Evolutionary conservation across 208 protist species (phyloP).

Genomic region (Leishmania braziliensis): DNA sequence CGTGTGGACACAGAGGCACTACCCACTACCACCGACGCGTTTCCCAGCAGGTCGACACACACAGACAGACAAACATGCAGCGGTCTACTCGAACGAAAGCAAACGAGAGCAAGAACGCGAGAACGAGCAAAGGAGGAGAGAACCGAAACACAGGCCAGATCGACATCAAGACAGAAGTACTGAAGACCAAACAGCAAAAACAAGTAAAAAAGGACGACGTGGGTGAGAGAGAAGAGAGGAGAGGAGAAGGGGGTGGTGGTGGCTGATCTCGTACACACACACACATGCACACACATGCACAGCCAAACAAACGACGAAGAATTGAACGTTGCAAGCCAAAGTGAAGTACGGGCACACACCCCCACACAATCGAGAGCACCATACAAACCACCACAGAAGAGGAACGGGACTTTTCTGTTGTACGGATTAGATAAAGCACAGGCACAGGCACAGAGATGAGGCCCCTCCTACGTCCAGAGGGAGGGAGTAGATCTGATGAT

Average conservation of each 20-base stretch:
- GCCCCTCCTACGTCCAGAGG: not conserved
- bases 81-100: constrained; percentile 9
- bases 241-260: not conserved
- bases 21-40: not conserved
- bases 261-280: constrained; percentile 8
- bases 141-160: constrained; percentile 4
- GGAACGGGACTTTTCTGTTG: not conserved
- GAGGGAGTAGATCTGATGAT: not conserved
- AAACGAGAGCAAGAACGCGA: not conserved
- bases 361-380: not conserved
- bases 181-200: constrained; percentile 3
- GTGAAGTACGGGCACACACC: not conserved
- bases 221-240: constrained; percentile 5
- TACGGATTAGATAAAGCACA: not conserved
- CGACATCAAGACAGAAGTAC: constrained; percentile 12
- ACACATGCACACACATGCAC: constrained; percentile 25
- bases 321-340: not conserved
- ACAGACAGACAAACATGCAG: constrained; percentile 9
- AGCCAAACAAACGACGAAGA: constrained; percentile 19
- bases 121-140: constrained; percentile 10
- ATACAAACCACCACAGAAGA: not conserved
- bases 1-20: not conserved
- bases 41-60: not conserved
- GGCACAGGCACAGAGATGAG: not conserved
- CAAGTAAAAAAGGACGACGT: constrained; percentile 7